Conservation (phyloP, 192 early-diverging fungal genomes). For the Entomortierella lignicola region DNA sequence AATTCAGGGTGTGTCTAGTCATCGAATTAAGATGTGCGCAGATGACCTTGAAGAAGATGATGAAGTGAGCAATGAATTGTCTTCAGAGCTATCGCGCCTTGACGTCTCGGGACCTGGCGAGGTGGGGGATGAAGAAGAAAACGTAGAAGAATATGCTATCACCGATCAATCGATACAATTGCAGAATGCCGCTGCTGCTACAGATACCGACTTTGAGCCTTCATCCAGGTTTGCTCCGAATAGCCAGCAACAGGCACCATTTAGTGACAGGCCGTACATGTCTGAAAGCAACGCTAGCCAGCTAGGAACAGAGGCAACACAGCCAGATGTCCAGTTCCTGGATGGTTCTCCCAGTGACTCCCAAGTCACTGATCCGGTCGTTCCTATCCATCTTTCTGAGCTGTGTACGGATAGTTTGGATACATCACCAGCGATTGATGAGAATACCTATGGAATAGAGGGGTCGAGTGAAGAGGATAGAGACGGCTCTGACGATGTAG, state of each 20-base stretch:
- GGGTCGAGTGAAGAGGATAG: slow-evolving; percentile 21
- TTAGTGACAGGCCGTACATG: background rate
- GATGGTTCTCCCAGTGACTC: slow-evolving; percentile 5
- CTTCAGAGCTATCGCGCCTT: slow-evolving; percentile 20
- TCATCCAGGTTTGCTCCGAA: background rate
- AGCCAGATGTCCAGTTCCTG: slow-evolving; percentile 39
- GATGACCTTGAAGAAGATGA: slow-evolving; percentile 5
- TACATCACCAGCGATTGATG: background rate
- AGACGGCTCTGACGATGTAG: slow-evolving; percentile 22
- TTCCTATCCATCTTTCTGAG: slow-evolving; percentile 19
- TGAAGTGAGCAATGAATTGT: background rate
- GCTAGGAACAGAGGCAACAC: slow-evolving; percentile 31
- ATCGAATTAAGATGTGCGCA: background rate
- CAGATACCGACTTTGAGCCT: background rate
- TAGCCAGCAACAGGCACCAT: background rate
- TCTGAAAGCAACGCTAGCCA: slow-evolving; percentile 21
- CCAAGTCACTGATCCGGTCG: background rate
- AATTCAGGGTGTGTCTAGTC: background rate
- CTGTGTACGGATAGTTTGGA: background rate
- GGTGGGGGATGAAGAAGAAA: background rate
- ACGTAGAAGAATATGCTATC: background rate
- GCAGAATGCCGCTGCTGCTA: background rate
- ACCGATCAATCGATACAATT: background rate
- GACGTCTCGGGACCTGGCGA: slow-evolving; percentile 12
- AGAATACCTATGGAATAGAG: background rate